Evolutionary conservation across 805 yeast species (phyloP), one percentile per base, ranked within the genome.

Genomic region (Alloascoidea africana): DNA sequence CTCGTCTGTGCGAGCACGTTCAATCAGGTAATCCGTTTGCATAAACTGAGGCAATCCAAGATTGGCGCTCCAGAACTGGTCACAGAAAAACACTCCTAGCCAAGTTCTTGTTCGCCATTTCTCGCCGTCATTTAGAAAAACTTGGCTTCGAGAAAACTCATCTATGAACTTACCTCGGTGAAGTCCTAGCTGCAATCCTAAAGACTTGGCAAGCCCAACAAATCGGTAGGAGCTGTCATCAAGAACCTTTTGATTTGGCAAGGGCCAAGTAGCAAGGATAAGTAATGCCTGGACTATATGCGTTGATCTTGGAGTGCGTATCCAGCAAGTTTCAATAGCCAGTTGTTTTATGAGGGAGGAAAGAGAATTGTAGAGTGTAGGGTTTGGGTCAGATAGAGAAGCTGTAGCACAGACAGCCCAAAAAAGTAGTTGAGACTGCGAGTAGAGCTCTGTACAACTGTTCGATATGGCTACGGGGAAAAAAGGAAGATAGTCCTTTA

Each of bases 91-190:
- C 3, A 83, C 79, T 2, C 87, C 86, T 18, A 85, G 60, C 96
- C 96, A 87, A 1, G 94, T 73, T 46, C 95, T 64, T 1, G 96
- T 85, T 54, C 96, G 68, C 96, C 96, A 87, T 50, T 76, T 77
- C 47, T 84, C 96, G 3, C 95, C 89, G 56, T 87, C 85, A 0
- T 89, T 89, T 56, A 86, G 64, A 16, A 83, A 71, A 3, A 81
- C 91, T 52, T 87, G 96, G 18, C 89, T 82, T 50, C 96, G 66
- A 4, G 93, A 78, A 47, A 87, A 87, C 50, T 87, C 96, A 44
- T 80, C 74, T 45, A 87, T 84, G 53, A 87, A 87, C 52, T 81
- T 82, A 17, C 96, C 96, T 45, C 96, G 64, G 56, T 87, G 96
- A 42, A 87, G 63, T 6, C 96, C 96, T 27, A 87, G 59, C 53